A percentile compares a stretch with the other conserved stretches of the same genome.
Evolutionary conservation across 169 alveolate species (phyloP).

Genomic region (Pseudocohnilembus persalinus): DNA sequence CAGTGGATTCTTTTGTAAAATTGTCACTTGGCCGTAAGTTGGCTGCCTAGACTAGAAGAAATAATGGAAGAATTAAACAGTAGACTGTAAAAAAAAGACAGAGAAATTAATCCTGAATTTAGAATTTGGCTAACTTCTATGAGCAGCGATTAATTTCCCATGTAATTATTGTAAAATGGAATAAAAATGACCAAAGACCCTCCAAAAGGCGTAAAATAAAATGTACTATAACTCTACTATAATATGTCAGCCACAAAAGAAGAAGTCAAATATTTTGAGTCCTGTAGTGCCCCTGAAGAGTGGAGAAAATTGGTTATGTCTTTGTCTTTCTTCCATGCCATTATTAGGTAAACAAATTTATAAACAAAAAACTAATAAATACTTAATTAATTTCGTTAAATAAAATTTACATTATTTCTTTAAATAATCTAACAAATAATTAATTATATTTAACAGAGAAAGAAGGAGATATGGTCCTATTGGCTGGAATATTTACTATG

Average conservation of each 20-base stretch:
- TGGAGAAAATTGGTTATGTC: conserved; percentile 78
- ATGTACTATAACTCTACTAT: conserved; percentile 77
- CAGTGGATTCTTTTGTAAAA: conserved; percentile 87
- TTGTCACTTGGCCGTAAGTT: conserved; percentile 81
- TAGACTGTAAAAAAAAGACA: conserved; percentile 39
- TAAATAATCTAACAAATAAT: no score
- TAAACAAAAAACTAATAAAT: no score
- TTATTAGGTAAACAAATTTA: no score
- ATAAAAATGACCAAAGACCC: conserved; percentile 94
- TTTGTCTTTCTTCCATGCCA: conserved; percentile 86
- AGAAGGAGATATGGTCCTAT: conserved; percentile 90
- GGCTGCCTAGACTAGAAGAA: conserved; percentile 82
- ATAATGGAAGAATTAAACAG: conserved; percentile 73
- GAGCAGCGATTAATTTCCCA: conserved; percentile 52
- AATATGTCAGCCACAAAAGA: conserved; percentile 47
- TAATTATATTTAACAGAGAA: no score
- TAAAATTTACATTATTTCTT: no score
- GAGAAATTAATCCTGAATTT: conserved; percentile 63
- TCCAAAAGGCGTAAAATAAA: conserved; percentile 92
- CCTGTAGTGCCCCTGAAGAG: conserved; percentile 60
- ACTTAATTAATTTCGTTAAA: no score
- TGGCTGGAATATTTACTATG: conserved; percentile 92
- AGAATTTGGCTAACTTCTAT: conserved; percentile 91
- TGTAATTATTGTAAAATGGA: conserved; percentile 86
- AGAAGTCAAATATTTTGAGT: conserved; percentile 73